Evolutionary conservation across 1,284 basidiomycete species (phyloP), one percentile per base, ranked within the genome.

Genomic region (Schizophyllum commune): DNA sequence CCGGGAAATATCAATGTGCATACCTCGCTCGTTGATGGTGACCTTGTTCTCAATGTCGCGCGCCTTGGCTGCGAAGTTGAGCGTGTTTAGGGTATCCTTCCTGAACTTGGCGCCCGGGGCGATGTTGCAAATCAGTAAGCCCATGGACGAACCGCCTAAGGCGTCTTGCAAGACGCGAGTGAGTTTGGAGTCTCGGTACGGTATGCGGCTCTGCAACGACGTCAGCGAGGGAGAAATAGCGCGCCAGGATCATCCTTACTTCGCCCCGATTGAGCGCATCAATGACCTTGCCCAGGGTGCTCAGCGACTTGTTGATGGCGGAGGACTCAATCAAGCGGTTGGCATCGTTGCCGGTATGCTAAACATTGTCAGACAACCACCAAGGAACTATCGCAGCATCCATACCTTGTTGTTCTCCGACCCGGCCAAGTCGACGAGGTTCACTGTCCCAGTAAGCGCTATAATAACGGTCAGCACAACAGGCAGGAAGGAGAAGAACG

Each of bases 161-260:
- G 91, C 90, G 64, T 92, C 89, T 85, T 92, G 89, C 1, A 94
- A 79, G 58, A 94, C 85, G 32, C 91, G 78, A 0, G 91, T 93
- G 32, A 93, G 77, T 68, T 92, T 92, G 0, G 89, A 89, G 69
- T 93, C 90, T 56, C 92, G 83, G 69, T 94, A 94, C 0, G 92
- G 92, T 64, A 92, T 89, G 17, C 89, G 86, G 56, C 83, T 77
- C 85, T 91, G 66, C 20, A 65, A 7, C 11, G 52, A 52, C 51
- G 20, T 7, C 17, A 61, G 55, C 15, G 56, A 51, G 22, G 54
- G n/a, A 32, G 39, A 32, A 39, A 59, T 32, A n/a, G 61, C 47
- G 57, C 52, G 47, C 32, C 32, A 15, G n/a, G 58, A 47, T 13
- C 39, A 54, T 20, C 75, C 83, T 62, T 66, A 89, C 83, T 21